Percentiles rank a stretch among this genome's conserved stretches.
Conservation (phyloP, 495 filamentous ascomycete species). For the Aspergillus saccharolyticus region DNA sequence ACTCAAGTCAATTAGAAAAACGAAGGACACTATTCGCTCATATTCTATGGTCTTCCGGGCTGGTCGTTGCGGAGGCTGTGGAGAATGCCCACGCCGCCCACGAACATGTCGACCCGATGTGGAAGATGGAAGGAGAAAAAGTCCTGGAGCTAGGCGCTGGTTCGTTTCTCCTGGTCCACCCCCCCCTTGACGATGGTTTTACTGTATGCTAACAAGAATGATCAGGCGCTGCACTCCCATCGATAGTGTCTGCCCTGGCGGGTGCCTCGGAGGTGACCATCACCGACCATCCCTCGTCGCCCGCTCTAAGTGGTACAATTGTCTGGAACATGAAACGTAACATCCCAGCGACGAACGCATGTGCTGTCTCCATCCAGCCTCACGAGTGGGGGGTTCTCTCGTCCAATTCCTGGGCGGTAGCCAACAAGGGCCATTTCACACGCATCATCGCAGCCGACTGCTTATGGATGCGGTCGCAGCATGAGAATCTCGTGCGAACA, state of each 20-base stretch:
- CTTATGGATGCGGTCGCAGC: constrained; percentile 79
- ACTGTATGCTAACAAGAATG: constrained; percentile 2
- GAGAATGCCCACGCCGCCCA: constrained; percentile 34
- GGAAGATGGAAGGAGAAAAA: constrained; percentile 47
- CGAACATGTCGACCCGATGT: constrained; percentile 26
- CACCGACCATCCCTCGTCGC: constrained; percentile 74
- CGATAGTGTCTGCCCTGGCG: constrained; percentile 60
- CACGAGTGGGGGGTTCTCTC: constrained; percentile 69
- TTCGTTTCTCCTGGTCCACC: constrained; percentile 39
- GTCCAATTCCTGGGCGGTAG: constrained; percentile 46
- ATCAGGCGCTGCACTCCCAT: constrained; percentile 68
- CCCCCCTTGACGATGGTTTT: not conserved
- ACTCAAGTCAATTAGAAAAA: constrained; percentile 37
- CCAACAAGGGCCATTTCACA: constrained; percentile 50
- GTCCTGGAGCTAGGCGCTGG: constrained; percentile 61
- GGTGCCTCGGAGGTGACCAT: constrained; percentile 60
- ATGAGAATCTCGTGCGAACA: constrained; percentile 62
- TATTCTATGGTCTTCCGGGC: constrained; percentile 79
- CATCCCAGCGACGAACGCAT: constrained; percentile 24
- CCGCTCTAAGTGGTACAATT: constrained; percentile 56
- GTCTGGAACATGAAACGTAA: constrained; percentile 56
- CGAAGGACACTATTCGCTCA: constrained; percentile 69
- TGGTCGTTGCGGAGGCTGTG: constrained; percentile 66
- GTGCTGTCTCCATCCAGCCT: constrained; percentile 43
- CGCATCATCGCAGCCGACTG: constrained; percentile 78